These are phyloP conservation scores for Marsdenia floribunda DNA, from an alignment of 257 asterid genomes.

Conservation along the genomic window DNA sequence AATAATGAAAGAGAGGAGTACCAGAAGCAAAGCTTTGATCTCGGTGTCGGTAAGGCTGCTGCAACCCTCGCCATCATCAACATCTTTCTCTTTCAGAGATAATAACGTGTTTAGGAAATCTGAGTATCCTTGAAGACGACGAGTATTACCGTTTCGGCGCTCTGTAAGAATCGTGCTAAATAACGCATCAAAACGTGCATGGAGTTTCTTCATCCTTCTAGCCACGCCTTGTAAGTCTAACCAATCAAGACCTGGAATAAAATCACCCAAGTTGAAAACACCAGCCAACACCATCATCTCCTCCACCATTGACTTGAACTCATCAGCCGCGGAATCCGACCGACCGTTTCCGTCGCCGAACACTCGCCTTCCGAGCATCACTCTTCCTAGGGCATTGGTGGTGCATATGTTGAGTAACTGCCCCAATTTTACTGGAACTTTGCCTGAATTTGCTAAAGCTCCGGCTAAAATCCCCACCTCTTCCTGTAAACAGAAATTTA, in stretches of 20 bases:
- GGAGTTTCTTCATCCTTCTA: conserved; percentile 75
- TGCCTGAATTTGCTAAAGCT: conserved; percentile 39
- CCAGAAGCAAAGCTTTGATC: conserved; percentile 87
- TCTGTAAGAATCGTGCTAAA: conserved; percentile 49
- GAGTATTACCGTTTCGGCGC: conserved; percentile 30
- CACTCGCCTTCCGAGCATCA: conserved; percentile 63
- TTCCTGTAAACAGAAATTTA: conserved; percentile 42
- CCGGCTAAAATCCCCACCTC: conserved; percentile 50
- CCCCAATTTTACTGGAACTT: conserved; percentile 36
- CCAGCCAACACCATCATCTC: conserved; percentile 83
- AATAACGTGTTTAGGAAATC: conserved; percentile 56
- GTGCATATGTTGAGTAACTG: conserved; percentile 61
- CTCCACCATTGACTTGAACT: conserved; percentile 75
- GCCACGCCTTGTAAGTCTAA: conserved; percentile 74
- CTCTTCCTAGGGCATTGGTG: conserved; percentile 69
- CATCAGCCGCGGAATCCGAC: conserved; percentile 65
- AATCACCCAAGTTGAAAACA: conserved; percentile 78
- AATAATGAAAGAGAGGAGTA: conserved; percentile 13
- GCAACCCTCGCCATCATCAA: conserved; percentile 37
- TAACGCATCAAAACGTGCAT: conserved; percentile 65
- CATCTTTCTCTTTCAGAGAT: conserved; percentile 45
- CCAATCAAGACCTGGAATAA: conserved; percentile 63
- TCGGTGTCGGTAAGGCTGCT: conserved; percentile 59
- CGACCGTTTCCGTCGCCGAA: conserved; percentile 50
- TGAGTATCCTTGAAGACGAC: conserved; percentile 10